Evolutionary conservation across 352 stramenopile genomes (phyloP).

Genomic region (Salisapilia sapeloensis): DNA sequence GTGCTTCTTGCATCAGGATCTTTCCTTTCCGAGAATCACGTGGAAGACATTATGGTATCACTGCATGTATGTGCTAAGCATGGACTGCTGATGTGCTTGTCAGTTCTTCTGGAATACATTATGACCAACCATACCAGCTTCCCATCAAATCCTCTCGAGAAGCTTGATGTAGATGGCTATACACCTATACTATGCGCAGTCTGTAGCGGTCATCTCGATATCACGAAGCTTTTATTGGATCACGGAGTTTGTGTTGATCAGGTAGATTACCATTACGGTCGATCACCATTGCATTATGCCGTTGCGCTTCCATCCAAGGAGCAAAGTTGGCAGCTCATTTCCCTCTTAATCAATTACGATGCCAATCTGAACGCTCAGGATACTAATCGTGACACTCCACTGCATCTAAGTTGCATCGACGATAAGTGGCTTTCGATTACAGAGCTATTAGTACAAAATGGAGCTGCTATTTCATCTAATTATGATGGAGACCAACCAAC

Average conservation of each 20-base stretch:
- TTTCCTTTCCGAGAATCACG: conserved; percentile 21
- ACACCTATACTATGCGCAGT: conserved; percentile 70
- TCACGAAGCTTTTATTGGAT: conserved; percentile 37
- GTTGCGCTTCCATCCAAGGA: conserved; percentile 9
- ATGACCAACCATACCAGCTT: conserved; percentile 6
- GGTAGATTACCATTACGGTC: conserved; percentile 46
- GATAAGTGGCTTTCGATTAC: conserved; percentile 34
- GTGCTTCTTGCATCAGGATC: conserved; percentile 27
- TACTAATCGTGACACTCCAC: conserved; percentile 37
- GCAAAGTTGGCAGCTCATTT: conserved; percentile 14
- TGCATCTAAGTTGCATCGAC: conserved; percentile 38
- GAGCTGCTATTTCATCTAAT: conserved; percentile 33
- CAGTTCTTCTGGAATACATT: conserved; percentile 29
- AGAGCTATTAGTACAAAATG: conserved; percentile 32
- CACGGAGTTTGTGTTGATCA: conserved; percentile 29
- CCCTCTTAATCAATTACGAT: conserved; percentile 42
- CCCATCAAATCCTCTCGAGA: conserved; percentile 14
- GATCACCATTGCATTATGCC: conserved; percentile 52
- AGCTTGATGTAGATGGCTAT: conserved; percentile 45
- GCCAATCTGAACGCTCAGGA: conserved; percentile 59
- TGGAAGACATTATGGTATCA: conserved; percentile 20
- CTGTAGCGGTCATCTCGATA: conserved; percentile 24
- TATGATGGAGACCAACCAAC: conserved; percentile 47
- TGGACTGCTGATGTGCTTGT: conserved; percentile 33
- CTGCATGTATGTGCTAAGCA: conserved; percentile 44